phyloP scores from a whole-genome alignment of 768 basidiomycete genomes.

The Suillus subluteus region DNA sequence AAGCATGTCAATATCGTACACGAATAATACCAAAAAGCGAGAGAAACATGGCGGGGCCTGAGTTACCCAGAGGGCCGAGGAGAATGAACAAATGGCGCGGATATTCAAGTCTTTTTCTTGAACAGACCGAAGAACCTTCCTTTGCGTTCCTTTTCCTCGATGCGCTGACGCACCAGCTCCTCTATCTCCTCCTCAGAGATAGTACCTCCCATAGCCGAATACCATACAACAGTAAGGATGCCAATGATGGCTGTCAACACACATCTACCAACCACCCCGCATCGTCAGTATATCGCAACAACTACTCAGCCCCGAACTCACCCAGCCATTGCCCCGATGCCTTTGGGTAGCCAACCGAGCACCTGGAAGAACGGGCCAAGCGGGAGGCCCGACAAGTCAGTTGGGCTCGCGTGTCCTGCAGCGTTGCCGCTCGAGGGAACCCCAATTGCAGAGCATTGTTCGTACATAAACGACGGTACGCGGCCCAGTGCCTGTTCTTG shows the following conservation, averaged over 20 bases:
- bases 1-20: no score
- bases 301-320: conserved; percentile 35
- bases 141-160: conserved; percentile 60
- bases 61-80: no score
- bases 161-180: conserved; percentile 58
- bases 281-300: conserved; percentile 9
- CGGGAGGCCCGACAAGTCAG: conserved; percentile 67
- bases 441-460: conserved; percentile 73
- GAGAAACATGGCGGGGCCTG: no score
- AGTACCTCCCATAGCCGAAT: conserved; percentile 61
- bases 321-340: conserved; percentile 78
- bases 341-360: conserved; percentile 72
- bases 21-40: no score
- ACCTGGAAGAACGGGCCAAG: conserved; percentile 75
- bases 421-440: conserved; percentile 79
- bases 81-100: background rate
- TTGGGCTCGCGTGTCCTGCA: conserved; percentile 72
- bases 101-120: conserved; percentile 14
- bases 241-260: conserved; percentile 85
- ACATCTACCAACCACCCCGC: conserved; percentile 50
- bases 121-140: conserved; percentile 49
- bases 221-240: conserved; percentile 85
- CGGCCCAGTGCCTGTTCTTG: conserved; percentile 53
- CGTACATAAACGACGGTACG: conserved; percentile 61
- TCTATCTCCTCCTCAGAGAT: conserved; percentile 84